A percentile compares a stretch with the other conserved stretches of the same genome.
phyloP scores from a whole-genome alignment of 306 rosid genomes.

The Neltuma alba region DNA sequence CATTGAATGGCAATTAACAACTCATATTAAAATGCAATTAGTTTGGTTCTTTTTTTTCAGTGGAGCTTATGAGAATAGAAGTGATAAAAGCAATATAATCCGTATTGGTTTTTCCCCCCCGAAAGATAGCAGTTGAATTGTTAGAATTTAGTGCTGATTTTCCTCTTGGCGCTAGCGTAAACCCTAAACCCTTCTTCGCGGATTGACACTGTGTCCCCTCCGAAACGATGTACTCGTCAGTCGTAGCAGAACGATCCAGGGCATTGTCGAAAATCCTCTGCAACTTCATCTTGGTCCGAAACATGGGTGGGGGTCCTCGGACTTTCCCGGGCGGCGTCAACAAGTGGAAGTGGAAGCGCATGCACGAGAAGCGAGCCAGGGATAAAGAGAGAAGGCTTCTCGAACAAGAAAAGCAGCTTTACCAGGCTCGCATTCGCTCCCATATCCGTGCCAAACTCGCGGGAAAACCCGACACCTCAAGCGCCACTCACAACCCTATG shows the following conservation, averaged over 20 bases:
- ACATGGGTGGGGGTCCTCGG: conserved; percentile 96
- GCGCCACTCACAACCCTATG: conserved; percentile 56
- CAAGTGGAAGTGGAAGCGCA: conserved; percentile 99
- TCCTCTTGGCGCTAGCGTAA: not conserved
- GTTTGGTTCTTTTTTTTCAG: too few relatives aligned
- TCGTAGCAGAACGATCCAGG: conserved; percentile 47
- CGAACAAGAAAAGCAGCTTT: conserved; percentile 82
- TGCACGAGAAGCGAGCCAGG: conserved; percentile 89
- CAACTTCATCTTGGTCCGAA: conserved; percentile 43
- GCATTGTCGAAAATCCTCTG: conserved; percentile 44
- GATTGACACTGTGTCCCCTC: not conserved
- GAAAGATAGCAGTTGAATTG: not conserved
- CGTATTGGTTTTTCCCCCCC: too few relatives aligned
- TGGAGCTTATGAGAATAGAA: too few relatives aligned
- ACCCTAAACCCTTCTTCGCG: conserved; percentile 34
- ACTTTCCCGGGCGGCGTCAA: conserved; percentile 87
- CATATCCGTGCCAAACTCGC: conserved; percentile 69
- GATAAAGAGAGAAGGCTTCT: conserved; percentile 74
- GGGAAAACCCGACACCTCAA: conserved; percentile 43
- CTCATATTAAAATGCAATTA: not conserved
- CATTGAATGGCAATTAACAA: not conserved
- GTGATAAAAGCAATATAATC: too few relatives aligned
- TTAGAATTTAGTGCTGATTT: not conserved
- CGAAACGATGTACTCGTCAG: conserved; percentile 52
- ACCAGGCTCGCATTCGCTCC: conserved; percentile 87